phyloP scores from a whole-genome alignment of 2,329 filamentous ascomycete genomes.

The Aspergillus sp. region DNA sequence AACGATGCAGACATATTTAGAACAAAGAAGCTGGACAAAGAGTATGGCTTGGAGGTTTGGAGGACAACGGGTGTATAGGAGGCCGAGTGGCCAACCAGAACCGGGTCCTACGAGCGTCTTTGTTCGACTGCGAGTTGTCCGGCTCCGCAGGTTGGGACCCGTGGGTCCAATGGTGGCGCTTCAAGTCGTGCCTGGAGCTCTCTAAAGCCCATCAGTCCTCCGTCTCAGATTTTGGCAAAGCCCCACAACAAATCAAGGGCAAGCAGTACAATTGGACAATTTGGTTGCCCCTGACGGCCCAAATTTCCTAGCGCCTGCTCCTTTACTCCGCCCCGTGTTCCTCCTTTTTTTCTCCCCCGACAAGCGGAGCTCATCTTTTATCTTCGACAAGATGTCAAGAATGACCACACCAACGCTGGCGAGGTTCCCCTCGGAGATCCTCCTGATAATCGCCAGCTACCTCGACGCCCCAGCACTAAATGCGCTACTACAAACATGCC shows the following conservation, averaged over 20 bases:
- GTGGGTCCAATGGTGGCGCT: no score
- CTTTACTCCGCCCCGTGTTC: neutral
- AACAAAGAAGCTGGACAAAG: neutral
- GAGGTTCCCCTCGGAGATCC: constrained; percentile 3
- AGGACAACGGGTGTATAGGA: neutral
- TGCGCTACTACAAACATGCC: neutral
- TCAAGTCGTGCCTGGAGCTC: neutral
- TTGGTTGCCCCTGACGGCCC: no score
- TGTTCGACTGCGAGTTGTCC: neutral
- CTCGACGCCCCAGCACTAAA: neutral
- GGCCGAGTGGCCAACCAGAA: no score
- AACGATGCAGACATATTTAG: no score
- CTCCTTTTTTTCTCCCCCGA: neutral
- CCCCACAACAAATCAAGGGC: neutral
- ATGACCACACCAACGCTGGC: neutral
- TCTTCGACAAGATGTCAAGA: neutral
- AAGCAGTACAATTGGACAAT: neutral
- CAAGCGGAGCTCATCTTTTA: no score
- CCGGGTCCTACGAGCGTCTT: neutral
- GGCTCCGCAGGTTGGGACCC: no score
- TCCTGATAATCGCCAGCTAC: constrained; percentile 1
- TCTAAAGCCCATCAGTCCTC: neutral
- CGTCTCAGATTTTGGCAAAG: neutral
- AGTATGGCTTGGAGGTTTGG: neutral
- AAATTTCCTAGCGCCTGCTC: no score